Conservation (phyloP, 2,329 filamentous ascomycete species). For the Xylariaceae sp. region DNA sequence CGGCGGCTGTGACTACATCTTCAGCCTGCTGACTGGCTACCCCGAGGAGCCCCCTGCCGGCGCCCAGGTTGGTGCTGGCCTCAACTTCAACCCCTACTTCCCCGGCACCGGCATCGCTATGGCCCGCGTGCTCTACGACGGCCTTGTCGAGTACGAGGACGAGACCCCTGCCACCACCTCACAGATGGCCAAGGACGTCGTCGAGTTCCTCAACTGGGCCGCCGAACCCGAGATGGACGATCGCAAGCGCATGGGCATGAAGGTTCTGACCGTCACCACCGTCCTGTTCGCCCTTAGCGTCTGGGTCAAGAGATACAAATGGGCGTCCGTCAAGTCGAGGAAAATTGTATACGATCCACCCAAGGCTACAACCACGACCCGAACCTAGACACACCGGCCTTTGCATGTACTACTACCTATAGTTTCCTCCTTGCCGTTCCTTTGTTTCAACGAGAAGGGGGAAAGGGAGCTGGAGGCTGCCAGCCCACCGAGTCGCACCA, state of each 20-base stretch:
- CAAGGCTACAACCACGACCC: conserved; percentile 46
- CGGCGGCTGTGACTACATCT: conserved; percentile 98
- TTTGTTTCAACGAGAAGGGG: conserved; percentile 29
- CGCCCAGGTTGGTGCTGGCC: conserved; percentile 76
- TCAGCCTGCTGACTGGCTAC: conserved; percentile 93
- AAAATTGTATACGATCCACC: conserved; percentile 89
- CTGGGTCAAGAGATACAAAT: conserved; percentile 99
- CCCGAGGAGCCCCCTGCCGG: conserved; percentile 94
- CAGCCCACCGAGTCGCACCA: conserved; percentile 27
- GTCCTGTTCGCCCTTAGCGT: conserved; percentile 83
- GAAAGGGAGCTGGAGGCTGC: conserved; percentile 26
- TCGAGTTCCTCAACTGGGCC: conserved; percentile 98
- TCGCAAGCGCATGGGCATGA: conserved; percentile 99
- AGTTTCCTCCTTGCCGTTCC: conserved; percentile 26
- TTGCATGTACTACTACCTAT: conserved; percentile 33
- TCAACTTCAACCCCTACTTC: conserved; percentile 99
- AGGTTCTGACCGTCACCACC: conserved; percentile 79
- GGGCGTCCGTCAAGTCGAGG: conserved; percentile 91
- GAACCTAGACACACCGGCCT: conserved; percentile 40
- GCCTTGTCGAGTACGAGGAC: conserved; percentile 96
- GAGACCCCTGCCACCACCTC: conserved; percentile 90
- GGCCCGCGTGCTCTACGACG: conserved; percentile 97
- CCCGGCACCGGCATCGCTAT: conserved; percentile 98
- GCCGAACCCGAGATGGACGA: conserved; percentile 99
- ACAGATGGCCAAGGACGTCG: conserved; percentile 99